Base-by-base conservation (phyloP, 371 early-diverging fungal genomes). In the Syncephalastrum racemosum region DNA sequence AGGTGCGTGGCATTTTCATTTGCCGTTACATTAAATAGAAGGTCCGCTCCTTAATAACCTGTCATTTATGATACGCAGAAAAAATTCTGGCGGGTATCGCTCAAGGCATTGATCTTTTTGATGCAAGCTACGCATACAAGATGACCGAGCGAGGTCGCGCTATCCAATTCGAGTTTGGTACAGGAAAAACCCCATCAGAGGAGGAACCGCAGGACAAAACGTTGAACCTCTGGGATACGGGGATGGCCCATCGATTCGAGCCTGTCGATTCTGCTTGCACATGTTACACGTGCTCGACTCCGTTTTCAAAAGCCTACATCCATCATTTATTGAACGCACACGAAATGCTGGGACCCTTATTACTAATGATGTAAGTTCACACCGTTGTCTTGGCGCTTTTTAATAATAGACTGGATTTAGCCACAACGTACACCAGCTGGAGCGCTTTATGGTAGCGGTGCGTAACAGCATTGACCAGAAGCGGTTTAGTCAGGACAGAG, bases 311-410 rank as follows among this genome's bases (percentile, higher is more conserved):
- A 25, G 86, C 91, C 5, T 92, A 90, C 61, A 79, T 90, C 53
- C 86, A 90, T 64, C 92, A 92, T 58, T 71, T 92, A 40, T 58
- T 90, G 47, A 80, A 76, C 49, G 80, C 90, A 4, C 87, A 87
- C 46, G 92, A 92, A 68, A 92, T 92, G 91, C 69, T 92, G 51
- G 91, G 81, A 5, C 82, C 85, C 0, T 84, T 92, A 16, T 65
- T 92, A 51, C 62, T 92, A 15, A 90, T 89, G 86, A 79, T 79
- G 80, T 79, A 76, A 53, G 43, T 36, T 23, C 19, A 10, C n/a
- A 12, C 36, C 36, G n/a, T 53, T 45, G 19, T 42, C 40, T n/a
- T 36, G 15, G 23, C 4, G 42, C 18, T 59, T 45, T 52, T 12
- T 41, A 19, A 20, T 27, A 14, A 50, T 44, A 41, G 46, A 13